phyloP scores from a whole-genome alignment of 257 asterid species.

The Solanum lignicaule region DNA sequence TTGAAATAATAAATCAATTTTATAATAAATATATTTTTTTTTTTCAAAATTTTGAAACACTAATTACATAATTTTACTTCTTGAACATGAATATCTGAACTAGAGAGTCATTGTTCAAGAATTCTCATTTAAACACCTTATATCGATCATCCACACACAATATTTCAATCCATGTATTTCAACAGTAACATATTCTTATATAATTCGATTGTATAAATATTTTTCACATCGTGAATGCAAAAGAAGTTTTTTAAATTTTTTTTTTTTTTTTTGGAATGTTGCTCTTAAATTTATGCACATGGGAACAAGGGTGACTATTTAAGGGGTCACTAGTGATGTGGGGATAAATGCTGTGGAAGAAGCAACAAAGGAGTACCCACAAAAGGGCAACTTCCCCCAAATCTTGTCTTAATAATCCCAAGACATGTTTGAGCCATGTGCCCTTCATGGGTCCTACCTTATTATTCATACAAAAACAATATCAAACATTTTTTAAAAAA shows the following conservation, averaged over 20 bases:
- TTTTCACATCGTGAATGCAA: background rate
- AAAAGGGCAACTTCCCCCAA: conserved; percentile 10
- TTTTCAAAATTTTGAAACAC: background rate
- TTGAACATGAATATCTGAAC: background rate
- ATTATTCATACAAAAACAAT: conserved; percentile 6
- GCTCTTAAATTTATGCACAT: conserved; percentile 41
- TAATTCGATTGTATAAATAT: background rate
- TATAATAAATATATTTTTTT: background rate
- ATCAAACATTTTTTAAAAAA: background rate
- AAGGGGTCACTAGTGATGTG: conserved; percentile 21
- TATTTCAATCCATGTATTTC: background rate
- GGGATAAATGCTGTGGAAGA: conserved; percentile 29
- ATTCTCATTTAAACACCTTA: background rate
- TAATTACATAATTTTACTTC: background rate
- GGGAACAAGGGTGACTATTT: conserved; percentile 32
- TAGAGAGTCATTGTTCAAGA: background rate
- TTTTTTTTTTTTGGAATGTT: conserved; percentile 17
- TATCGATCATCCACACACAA: background rate
- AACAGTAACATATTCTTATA: background rate
- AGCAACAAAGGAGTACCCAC: conserved; percentile 25
- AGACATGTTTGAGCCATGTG: conserved; percentile 39
- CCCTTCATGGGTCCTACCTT: conserved; percentile 31
- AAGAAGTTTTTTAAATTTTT: background rate
- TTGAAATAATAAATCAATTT: background rate
- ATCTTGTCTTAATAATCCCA: conserved; percentile 44